These are phyloP conservation scores for Fraxinus sp. DNA, from an alignment of 305 asterid genomes.

Conservation along the genomic window DNA sequence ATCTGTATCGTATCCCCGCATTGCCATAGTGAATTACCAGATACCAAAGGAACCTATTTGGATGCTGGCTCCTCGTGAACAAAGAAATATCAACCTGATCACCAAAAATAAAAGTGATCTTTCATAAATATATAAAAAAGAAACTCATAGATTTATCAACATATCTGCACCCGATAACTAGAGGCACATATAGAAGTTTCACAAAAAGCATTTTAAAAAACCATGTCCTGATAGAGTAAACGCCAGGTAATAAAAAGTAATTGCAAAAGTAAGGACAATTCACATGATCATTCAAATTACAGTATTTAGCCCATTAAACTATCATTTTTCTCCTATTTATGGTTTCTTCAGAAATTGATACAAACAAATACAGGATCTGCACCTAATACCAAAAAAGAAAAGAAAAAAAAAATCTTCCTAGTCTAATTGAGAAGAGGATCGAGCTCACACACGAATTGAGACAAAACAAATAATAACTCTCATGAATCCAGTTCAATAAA, in stretches of 20 bases:
- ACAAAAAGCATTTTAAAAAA: background rate
- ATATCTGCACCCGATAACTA: background rate
- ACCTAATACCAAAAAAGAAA: background rate
- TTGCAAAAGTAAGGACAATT: background rate
- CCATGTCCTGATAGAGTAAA: background rate
- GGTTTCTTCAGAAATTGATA: background rate
- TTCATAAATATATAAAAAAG: background rate
- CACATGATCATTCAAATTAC: background rate
- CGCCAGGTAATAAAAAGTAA: background rate
- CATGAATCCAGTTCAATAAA: background rate
- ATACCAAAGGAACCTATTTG: constrained; percentile 8
- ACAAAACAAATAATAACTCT: background rate
- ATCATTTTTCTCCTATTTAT: background rate
- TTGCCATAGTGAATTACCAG: constrained; percentile 28
- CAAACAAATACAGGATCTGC: background rate
- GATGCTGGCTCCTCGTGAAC: constrained; percentile 20
- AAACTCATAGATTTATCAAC: constrained; percentile 1
- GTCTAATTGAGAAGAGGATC: background rate
- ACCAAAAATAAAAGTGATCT: background rate
- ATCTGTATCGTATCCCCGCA: constrained; percentile 55
- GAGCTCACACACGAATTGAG: background rate
- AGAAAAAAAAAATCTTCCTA: background rate
- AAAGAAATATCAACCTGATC: constrained; percentile 22
- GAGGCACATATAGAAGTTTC: background rate
- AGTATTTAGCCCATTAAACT: background rate